Evolutionary conservation across 495 filamentous ascomycete species (phyloP), one percentile per base, ranked within the genome.

Genomic region (Aspergillus asperescens): DNA sequence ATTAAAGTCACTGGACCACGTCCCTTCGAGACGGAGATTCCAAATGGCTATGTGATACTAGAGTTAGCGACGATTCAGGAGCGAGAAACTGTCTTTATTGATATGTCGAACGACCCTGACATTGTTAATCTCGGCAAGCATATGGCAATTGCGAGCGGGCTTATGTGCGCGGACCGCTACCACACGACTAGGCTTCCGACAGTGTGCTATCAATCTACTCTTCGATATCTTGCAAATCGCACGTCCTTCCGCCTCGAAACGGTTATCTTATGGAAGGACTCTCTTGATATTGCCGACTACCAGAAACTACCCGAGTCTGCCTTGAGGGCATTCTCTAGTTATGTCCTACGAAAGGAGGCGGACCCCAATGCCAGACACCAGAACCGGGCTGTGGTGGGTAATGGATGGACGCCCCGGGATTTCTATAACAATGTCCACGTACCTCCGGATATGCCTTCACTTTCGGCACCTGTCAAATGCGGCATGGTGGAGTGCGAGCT

Each of bases 341-440:
- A 71, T 53, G 59, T 64, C 15, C 49, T 69, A 10, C 57, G 58
- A 7, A 61, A 69, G 40, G 23, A 63, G 54, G 28, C 56, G 58
- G 23, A 35, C 56, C 7, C 10, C 10, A 12, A n/a, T 22, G 16
- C 0, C 32, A 43, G 5, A 32, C 16, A 8, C 24, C 38, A 27
- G 39, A 31, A 37, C 22, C 32, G 22, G 13, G 24, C 20, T 18
- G 9, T 38, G 9, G 19, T 4, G 9, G 61, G 7, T 3, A 7
- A 42, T 16, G 39, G 23, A 3, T 80, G 77, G 80, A 71, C 72
- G 8, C 72, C 79, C 4, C 71, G 69, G 15, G 81, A 86, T 50
- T 88, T 88, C 62, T 88, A 87, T 56, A 72, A 80, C 16, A 80
- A 73, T 57, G 81, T 84, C 13, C 75, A 86, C 63, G 76, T 85